These are phyloP conservation scores for Geranium incanum DNA, from an alignment of 441 rosid species.

Conservation along the genomic window DNA sequence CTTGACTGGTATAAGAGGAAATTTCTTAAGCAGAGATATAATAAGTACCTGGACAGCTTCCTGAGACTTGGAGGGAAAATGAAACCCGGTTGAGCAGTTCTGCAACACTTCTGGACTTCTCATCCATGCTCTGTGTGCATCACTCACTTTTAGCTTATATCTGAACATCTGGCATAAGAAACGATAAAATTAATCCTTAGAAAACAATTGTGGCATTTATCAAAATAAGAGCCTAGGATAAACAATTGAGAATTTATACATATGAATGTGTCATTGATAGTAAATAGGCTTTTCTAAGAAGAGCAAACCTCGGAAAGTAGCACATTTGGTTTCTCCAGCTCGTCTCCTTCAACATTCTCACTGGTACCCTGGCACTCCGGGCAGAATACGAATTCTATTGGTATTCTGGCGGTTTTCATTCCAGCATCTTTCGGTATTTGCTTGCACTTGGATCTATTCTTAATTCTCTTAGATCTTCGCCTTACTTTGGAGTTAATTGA, in stretches of 20 bases:
- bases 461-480: slow-evolving; percentile 43
- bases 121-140: slow-evolving; percentile 82
- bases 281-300: not conserved
- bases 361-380: slow-evolving; percentile 97
- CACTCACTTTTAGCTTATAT: slow-evolving; percentile 65
- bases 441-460: slow-evolving; percentile 38
- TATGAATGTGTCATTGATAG: not conserved
- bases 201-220: not conserved
- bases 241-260: not conserved
- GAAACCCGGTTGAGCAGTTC: slow-evolving; percentile 76
- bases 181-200: slow-evolving; percentile 3
- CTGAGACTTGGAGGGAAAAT: slow-evolving; percentile 44
- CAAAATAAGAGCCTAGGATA: not conserved
- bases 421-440: slow-evolving; percentile 32
- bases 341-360: slow-evolving; percentile 41
- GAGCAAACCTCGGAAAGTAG: slow-evolving; percentile 70
- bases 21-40: not conserved
- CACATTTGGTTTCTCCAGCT: slow-evolving; percentile 51
- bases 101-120: slow-evolving; percentile 61
- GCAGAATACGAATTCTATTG: slow-evolving; percentile 61
- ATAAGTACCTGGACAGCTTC: slow-evolving; percentile 38
- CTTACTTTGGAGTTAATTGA: slow-evolving; percentile 33
- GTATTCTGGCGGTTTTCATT: slow-evolving; percentile 25
- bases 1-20: not conserved
- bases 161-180: slow-evolving; percentile 53